A percentile compares a stretch with the other conserved stretches of the same genome.
Conservation (phyloP, 129 eudicot genomes). For the Chrysanthemum seticuspe region DNA sequence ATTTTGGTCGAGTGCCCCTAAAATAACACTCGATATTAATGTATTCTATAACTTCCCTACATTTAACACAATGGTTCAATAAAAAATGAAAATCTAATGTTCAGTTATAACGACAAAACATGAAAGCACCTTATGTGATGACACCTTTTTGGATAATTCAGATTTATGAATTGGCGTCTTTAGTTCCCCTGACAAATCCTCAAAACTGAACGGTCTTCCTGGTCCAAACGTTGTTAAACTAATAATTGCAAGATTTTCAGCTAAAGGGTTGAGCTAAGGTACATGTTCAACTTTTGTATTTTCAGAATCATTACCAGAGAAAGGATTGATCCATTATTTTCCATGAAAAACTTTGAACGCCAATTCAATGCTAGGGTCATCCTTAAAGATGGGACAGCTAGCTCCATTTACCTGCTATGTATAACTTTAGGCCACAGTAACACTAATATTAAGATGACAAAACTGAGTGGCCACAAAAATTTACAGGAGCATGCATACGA, state of each 20-base stretch:
- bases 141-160: too few relatives aligned
- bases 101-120: too few relatives aligned
- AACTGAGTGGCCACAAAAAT: slow-evolving; percentile 9
- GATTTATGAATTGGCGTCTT: too few relatives aligned
- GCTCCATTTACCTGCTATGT: slow-evolving; percentile 42
- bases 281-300: slow-evolving; percentile 21
- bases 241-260: slow-evolving; percentile 64
- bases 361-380: slow-evolving; percentile 64
- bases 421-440: too few relatives aligned
- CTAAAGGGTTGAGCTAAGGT: slow-evolving; percentile 63
- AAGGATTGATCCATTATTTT: slow-evolving; percentile 71
- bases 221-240: not conserved
- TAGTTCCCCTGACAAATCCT: too few relatives aligned
- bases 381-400: slow-evolving; percentile 88
- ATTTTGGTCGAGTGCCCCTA: too few relatives aligned
- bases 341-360: slow-evolving; percentile 82
- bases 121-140: too few relatives aligned
- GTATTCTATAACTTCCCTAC: too few relatives aligned
- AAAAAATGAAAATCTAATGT: too few relatives aligned
- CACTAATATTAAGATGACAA: not conserved
- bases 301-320: slow-evolving; percentile 31
- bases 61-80: too few relatives aligned
- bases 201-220: too few relatives aligned
- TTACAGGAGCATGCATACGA: slow-evolving; percentile 47
- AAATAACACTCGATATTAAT: too few relatives aligned